Conservation (phyloP, 441 rosid species). For the Kokia cookei region DNA sequence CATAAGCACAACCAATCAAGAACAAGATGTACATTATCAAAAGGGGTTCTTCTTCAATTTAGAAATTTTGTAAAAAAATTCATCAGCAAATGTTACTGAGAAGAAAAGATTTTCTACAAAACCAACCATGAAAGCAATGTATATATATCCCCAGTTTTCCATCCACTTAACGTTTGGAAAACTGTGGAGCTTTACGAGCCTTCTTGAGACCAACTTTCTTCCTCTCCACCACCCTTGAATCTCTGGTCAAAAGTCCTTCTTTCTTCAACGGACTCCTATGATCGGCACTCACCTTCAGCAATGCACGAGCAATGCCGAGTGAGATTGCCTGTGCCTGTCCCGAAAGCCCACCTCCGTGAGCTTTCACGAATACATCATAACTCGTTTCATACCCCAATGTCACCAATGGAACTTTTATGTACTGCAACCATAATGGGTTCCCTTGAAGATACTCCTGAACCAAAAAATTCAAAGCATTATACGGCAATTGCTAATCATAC, state of each 20-base stretch:
- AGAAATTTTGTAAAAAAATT: not conserved
- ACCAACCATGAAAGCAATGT: not conserved
- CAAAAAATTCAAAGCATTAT: not conserved
- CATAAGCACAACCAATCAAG: too few species aligned
- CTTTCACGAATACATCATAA: slow-evolving; percentile 88
- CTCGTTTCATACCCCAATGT: slow-evolving; percentile 74
- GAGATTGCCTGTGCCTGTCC: slow-evolving; percentile 98
- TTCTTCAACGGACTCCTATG: slow-evolving; percentile 68
- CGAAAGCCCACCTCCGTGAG: slow-evolving; percentile 89
- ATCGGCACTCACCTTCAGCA: slow-evolving; percentile 67
- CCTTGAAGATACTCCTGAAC: slow-evolving; percentile 92
- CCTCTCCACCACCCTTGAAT: slow-evolving; percentile 87
- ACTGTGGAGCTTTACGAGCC: slow-evolving; percentile 95
- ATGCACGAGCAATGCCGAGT: slow-evolving; percentile 82
- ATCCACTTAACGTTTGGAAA: slow-evolving; percentile 60
- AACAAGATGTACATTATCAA: too few species aligned
- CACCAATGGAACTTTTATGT: slow-evolving; percentile 69
- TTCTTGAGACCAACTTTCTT: slow-evolving; percentile 94
- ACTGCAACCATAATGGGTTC: slow-evolving; percentile 90
- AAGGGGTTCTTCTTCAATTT: not conserved
- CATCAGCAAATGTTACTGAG: not conserved
- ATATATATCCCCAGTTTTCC: not conserved
- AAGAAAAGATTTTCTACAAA: not conserved
- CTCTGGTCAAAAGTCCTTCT: slow-evolving; percentile 87
- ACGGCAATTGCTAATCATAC: not conserved